These are phyloP conservation scores for Coemansia sp. DNA, from an alignment of 192 early-diverging fungal species.

Conservation along the genomic window DNA sequence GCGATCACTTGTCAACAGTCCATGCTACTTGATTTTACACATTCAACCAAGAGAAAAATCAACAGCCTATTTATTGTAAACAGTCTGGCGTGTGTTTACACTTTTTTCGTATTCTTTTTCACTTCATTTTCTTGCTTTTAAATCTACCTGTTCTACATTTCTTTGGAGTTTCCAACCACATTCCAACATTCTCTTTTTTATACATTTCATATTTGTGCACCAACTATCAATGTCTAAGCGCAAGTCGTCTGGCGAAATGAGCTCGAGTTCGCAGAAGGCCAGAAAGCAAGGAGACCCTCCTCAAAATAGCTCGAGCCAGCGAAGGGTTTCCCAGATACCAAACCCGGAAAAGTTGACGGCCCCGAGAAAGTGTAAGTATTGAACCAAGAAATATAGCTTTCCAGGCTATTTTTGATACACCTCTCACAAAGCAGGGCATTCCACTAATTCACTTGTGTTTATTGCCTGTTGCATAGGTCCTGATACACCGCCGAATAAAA, in stretches of 20 bases:
- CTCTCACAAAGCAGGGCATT: not conserved
- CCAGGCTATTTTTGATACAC: not conserved
- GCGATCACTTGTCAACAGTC: too few species aligned
- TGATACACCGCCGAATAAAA: not conserved
- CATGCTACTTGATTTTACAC: too few species aligned
- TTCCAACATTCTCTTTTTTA: not conserved
- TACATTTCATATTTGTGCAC: not conserved
- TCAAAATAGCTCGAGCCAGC: not conserved
- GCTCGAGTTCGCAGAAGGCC: not conserved
- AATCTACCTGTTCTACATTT: not conserved
- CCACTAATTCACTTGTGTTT: not conserved
- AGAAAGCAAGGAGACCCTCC: not conserved
- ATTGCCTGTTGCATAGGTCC: not conserved
- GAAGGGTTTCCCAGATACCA: not conserved
- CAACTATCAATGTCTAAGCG: not conserved
- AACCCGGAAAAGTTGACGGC: too few species aligned
- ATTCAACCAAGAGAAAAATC: not conserved
- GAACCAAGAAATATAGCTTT: not conserved
- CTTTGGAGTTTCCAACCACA: not conserved
- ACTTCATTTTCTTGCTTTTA: not conserved
- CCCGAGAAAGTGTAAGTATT: not conserved
- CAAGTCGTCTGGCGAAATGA: not conserved
- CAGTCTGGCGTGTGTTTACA: not conserved
- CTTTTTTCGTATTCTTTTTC: not conserved
- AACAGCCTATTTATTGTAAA: not conserved